Evolutionary conservation across 495 filamentous ascomycete species (phyloP), one percentile per base, ranked within the genome.

Genomic region (Hypoxylon fragiforme): DNA sequence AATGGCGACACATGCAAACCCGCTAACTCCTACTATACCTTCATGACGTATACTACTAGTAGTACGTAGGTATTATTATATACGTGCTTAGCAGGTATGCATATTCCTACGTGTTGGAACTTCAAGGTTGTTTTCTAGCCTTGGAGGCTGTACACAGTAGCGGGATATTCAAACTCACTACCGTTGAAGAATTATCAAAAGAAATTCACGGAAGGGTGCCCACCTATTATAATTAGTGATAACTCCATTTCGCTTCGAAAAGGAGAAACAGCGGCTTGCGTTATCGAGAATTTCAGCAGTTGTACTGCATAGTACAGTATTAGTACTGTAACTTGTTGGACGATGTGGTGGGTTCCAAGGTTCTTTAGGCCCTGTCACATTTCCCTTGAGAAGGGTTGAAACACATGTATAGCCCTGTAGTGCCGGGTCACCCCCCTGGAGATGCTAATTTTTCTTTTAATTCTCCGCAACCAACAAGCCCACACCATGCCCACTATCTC

Each of bases 371-470:
- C 42, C 41, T 37, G 31, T 61, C 19, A 24, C 16, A 51, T 51
- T 44, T 62, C 34, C 30, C 41, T 48, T 31, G 50, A 51, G 34
- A 26, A 40, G 47, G 52, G 51, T 47, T 62, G 58, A 62, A 62
- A 62, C 58, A 14, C 13, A 34, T 15, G 26, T 47, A 62, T 44
- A 51, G 52, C 51, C 58, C 58, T 58, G 45, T 7, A 19, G 15
- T 32, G 30, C 28, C 13, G 22, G 37, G 24, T 28, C 24, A 48
- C 14, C 44, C 43, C 42, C 54, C 35, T 20, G 18, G 26, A 24
- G 8, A n/a, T 41, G 18, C 35, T 36, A 37, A 37, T 21, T 35
- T 21, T 30, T 47, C 19, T 38, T 31, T 12, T 32, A 14, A 28
- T 14, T 30, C 12, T 35, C 31, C 7, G 31, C n/a, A 11, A 13